Conservation (phyloP, 2,329 filamentous ascomycete species). For the Neofusicoccum sp. region DNA sequence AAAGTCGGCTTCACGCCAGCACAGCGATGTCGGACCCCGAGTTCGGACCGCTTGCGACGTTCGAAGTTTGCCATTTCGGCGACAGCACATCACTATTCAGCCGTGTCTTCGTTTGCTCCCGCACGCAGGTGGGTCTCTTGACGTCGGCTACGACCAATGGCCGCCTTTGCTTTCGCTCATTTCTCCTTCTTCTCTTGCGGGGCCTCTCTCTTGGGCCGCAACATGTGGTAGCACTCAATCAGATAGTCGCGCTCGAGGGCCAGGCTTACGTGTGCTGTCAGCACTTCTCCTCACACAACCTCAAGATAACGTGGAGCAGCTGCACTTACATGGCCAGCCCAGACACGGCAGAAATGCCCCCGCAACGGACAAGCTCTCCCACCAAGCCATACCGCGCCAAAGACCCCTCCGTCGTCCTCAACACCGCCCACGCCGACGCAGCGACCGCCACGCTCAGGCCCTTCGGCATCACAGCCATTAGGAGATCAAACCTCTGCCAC, state of each 20-base stretch:
- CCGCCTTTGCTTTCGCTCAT: neutral
- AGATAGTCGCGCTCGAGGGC: constrained; percentile 34
- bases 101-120: too few species aligned
- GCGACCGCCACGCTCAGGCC: constrained; percentile 34
- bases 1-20: neutral
- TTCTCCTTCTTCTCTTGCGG: constrained; percentile 10
- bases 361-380: constrained; percentile 42
- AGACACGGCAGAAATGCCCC: constrained; percentile 36
- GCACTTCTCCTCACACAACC: neutral
- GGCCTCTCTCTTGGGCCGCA: constrained; percentile 21
- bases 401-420: constrained; percentile 29
- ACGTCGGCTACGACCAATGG: neutral
- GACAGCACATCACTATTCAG: too few species aligned
- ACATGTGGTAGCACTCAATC: constrained; percentile 34
- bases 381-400: constrained; percentile 39
- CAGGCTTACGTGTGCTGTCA: constrained; percentile 18
- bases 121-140: too few species aligned
- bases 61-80: too few species aligned
- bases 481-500: constrained; percentile 26
- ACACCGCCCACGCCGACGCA: constrained; percentile 36
- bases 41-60: constrained; percentile 9
- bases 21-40: constrained; percentile 12
- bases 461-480: constrained; percentile 31
- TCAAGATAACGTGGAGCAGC: neutral
- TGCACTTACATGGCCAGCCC: constrained; percentile 38